Base-by-base conservation (phyloP, 2,329 filamentous ascomycete genomes). In the Penicillium fuscoglaucum region DNA sequence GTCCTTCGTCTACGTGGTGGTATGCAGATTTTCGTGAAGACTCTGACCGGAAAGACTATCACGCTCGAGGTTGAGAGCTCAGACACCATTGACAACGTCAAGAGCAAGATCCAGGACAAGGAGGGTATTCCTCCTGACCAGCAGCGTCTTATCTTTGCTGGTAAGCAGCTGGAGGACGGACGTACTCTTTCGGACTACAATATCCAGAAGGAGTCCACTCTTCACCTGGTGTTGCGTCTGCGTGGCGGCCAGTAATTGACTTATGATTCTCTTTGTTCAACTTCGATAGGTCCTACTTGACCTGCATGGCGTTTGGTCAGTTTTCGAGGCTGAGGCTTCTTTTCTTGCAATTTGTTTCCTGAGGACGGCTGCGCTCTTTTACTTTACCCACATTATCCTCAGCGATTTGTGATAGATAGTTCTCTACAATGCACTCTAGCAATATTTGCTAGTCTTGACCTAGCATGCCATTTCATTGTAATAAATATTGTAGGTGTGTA, bases 11-110 rank as follows among this genome's bases (percentile, higher is more conserved):
- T 93, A 6, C 89, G 90, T 78, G 89, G 89, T 83, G 89, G 89
- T 78, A 91, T 90, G 88, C 84, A 93, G 70, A 92, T 92, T 66
- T 93, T 93, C 66, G 90, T 93, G 72, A 93, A 91, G 83, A 91
- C 89, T 0, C 79, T 93, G 1, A 93, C 90, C 0, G 87, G 87
- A 33, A 88, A 88, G 82, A 89, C 86, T 0, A 88, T 89, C 66
- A 88, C 87, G 2, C 70, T 89, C 37, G 87, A 89, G 67, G 86
- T 89, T 13, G 86, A 89, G 71, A 84, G 81, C 2, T 87, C 84
- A 2, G 86, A 89, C 63, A 89, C 86, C 2, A 89, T 89, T 63
- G 87, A 89, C 73, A 89, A 89, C 66, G 86, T 89, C 8, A 89
- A 89, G 80, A 79, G 75, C 19, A 89, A 89, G 79, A 89, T 89